Evolutionary conservation across 2,329 filamentous ascomycete species (phyloP), one percentile per base, ranked within the genome.

Genomic region (Cercospora nicotianae): DNA sequence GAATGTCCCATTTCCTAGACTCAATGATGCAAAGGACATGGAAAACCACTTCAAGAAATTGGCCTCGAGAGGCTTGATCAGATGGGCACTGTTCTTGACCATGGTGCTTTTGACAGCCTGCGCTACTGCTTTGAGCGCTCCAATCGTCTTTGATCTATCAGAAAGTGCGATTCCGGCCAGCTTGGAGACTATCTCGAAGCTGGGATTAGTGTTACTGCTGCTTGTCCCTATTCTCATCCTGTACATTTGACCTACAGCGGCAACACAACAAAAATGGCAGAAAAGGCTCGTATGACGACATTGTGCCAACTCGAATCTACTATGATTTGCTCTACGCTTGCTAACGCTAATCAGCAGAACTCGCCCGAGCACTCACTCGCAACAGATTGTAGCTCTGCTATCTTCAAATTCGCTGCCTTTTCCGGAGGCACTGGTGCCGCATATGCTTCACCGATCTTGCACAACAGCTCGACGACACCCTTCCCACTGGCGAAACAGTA

Each of bases 401-500:
- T 3, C 20, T 63, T 57, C 18, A 65, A 30, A 13, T 59, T 45
- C 6, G 60, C 48, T 5, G 69, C 70, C 51, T 64, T 69, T 53
- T 75, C 73, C 8, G 73, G 73, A 16, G 73, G 69, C 18, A 73
- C 70, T 9, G 73, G 66, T n/a, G 65, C 36, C 20, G n/a, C 28
- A 63, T 73, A 71, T 26, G 69, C 26, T 39, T 70, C 60, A 10
- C 75, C 74, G 30, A 74, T 31, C n/a, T 70, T 67, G 1, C 84
- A 75, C 60, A 86, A 65, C 53, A 81, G 75, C 71, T 86, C 84
- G 2, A 74, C 69, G 6, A 87, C 78, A 0, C 85, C 84, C 53
- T 77, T 76, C 0, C 85, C 85, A 67, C 84, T 84, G 0, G 83
- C 81, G 65, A 86, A 86, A 0, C 79, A 80, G 69, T 82, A 82